Base-by-base conservation (phyloP, 73 alveolate species). In the Paramecium tetraurelia region DNA sequence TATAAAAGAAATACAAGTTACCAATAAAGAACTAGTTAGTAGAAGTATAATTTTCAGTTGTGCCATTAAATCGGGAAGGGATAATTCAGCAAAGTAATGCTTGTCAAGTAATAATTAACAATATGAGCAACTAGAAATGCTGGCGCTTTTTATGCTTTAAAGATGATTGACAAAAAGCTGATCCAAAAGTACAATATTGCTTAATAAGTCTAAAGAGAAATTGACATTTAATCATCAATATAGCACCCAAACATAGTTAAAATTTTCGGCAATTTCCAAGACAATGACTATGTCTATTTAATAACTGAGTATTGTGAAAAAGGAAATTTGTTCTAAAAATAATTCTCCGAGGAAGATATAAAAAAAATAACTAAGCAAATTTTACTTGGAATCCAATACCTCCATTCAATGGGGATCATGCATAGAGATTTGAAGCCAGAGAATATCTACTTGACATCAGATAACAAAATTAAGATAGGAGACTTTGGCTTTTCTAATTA, bases 401-500 rank as follows among this genome's bases (percentile, higher is more conserved):
- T 63, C 9, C 84, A 63, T 33, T 63, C 41, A 3, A 63, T 63
- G 84, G 84, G 84, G 1, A 63, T 63, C 31, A 63, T 63, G 84
- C 84, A 63, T 63, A 63, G 84, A 27, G 84, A 63, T 63, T 0
- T 63, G 21, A 63, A 63, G 14, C 84, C 84, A 63, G 84, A 63
- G 27, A 63, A 63, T 20, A 63, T 63, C 16, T 63, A 63, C 9
- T n/a, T 63, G 14, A 63, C 84, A 3, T 63, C 16, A 24, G 29
- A 63, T 63, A 24, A 63, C 12, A 33, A 7, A 63, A 33, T 63
- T 12, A 63, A 63, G 9, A 63, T 63, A 31, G 84, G 84, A 63
- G 84, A 63, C 24, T 63, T 63, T 63, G 84, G 84, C 46, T 63
- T 63, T 33, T 27, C 84, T 27, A 63, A 63, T 63, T 63, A 63